A percentile compares a stretch with the other conserved stretches of the same genome.
phyloP scores from a whole-genome alignment of 2,329 filamentous ascomycete species.

The Dichotomopilus funicola region DNA sequence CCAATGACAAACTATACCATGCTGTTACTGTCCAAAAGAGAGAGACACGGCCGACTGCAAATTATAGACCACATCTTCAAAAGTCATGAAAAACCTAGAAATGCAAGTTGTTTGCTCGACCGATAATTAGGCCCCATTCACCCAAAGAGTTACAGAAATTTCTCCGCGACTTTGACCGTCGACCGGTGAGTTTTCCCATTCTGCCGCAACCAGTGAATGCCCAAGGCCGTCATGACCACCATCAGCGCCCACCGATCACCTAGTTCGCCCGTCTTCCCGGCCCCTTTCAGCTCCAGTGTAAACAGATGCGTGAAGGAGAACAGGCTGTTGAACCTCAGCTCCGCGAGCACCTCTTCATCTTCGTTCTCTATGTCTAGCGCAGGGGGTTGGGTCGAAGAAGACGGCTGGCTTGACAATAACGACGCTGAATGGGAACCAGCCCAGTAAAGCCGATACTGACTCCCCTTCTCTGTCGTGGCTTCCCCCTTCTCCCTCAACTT shows the following conservation, averaged over 20 bases:
- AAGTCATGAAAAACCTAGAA: background rate
- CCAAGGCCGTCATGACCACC: conserved; percentile 7
- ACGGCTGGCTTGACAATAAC: background rate
- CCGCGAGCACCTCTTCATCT: background rate
- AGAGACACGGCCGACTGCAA: background rate
- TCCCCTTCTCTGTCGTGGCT: background rate
- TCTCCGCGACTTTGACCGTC: too few relatives aligned
- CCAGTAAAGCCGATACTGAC: conserved; percentile 2
- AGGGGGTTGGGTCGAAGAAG: background rate
- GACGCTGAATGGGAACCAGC: too few relatives aligned
- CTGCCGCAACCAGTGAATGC: conserved; percentile 5
- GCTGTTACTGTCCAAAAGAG: background rate
- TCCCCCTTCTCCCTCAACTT: background rate
- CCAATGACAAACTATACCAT: too few relatives aligned
- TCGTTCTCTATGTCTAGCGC: background rate
- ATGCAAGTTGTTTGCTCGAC: too few relatives aligned
- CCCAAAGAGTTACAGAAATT: too few relatives aligned
- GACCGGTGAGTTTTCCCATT: background rate
- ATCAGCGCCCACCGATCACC: conserved; percentile 14
- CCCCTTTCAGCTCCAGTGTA: conserved; percentile 8
- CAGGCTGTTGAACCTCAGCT: conserved; percentile 1
- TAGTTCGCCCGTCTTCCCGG: conserved; percentile 8
- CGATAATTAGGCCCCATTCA: too few relatives aligned
- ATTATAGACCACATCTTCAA: background rate
- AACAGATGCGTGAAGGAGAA: conserved; percentile 3